Evolutionary conservation across 306 rosid genomes (phyloP), one percentile per base, ranked within the genome.

Genomic region (Erythrophleum fordii): DNA sequence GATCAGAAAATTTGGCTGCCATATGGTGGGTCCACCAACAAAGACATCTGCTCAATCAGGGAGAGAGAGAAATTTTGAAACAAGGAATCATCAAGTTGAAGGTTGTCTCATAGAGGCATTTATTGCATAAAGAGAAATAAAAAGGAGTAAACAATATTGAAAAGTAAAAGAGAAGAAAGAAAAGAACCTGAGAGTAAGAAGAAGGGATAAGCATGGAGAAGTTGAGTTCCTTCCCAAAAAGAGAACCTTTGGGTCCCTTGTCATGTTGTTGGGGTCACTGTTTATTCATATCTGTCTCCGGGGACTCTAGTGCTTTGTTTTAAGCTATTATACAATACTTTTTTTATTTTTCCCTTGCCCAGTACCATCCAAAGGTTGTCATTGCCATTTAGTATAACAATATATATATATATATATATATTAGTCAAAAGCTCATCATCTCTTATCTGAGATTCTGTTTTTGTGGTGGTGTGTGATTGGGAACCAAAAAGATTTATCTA

Each of bases 401-500:
- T 69, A 64, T n/a, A 67, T 29, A 66, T 65, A n/a, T 51, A 51
- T 51, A 51, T 17, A 51, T 3, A 51, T 17, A 17, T 17, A 51
- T 23, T 74, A 83, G 97, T 93, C 92, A 89, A 93, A 88, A 83
- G 85, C 78, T 76, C 89, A 88, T 88, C 90, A 87, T 86, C 89
- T 78, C 87, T 87, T 82, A 84, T 90, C 86, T 90, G 83, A 93
- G 98, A 95, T 93, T 95, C 96, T 90, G 87, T 87, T 91, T 84
- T 10, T 88, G 96, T 91, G 96, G 93, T 86, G 91, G 88, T 87
- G 85, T 82, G 90, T 79, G 90, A 88, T 79, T 72, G 87, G 85
- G 87, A 88, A 81, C 92, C 82, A 87, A 83, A 91, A 84, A 80
- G 80, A 79, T 52, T 61, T 79, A 78, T 83, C 85, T 83, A 86